Conservation (phyloP, 805 yeast genomes). For the Sugiyamaella valdiviana region DNA sequence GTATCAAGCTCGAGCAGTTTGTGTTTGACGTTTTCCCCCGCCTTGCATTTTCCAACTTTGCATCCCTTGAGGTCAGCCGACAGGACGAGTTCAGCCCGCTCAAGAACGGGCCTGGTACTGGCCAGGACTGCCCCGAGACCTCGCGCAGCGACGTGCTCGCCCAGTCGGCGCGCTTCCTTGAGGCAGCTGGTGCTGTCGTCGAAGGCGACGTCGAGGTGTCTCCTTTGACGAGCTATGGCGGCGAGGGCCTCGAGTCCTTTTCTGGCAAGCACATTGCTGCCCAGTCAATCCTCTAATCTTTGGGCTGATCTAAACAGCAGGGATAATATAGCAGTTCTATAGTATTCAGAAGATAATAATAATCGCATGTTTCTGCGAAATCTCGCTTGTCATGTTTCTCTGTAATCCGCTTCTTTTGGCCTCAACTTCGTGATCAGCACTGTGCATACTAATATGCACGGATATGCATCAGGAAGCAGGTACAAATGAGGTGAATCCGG, state of each 20-base stretch:
- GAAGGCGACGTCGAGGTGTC: slow-evolving; percentile 60
- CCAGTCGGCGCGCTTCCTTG: slow-evolving; percentile 71
- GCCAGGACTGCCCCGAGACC: slow-evolving; percentile 77
- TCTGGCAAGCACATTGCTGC: slow-evolving; percentile 9
- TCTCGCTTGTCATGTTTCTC: too few species aligned
- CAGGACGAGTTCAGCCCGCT: slow-evolving; percentile 84
- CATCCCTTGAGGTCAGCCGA: slow-evolving; percentile 87
- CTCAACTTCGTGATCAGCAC: too few species aligned
- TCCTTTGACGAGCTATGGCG: slow-evolving; percentile 66
- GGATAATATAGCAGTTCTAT: background rate
- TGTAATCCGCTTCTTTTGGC: too few species aligned
- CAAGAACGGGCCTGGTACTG: slow-evolving; percentile 82
- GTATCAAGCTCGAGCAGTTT: slow-evolving; percentile 92
- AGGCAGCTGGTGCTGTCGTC: slow-evolving; percentile 60
- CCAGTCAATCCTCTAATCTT: slow-evolving; percentile 2
- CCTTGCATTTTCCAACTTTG: slow-evolving; percentile 65
- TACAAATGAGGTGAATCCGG: too few species aligned
- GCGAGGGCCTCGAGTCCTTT: slow-evolving; percentile 53
- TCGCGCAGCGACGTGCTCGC: slow-evolving; percentile 59
- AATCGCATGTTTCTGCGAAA: too few species aligned
- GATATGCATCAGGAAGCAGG: too few species aligned
- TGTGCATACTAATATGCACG: too few species aligned
- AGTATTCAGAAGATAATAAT: background rate
- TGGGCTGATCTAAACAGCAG: background rate
- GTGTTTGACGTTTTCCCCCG: slow-evolving; percentile 92